Evolutionary conservation across 768 basidiomycete species (phyloP).

Genomic region (Termitomyces bulborhizus): DNA sequence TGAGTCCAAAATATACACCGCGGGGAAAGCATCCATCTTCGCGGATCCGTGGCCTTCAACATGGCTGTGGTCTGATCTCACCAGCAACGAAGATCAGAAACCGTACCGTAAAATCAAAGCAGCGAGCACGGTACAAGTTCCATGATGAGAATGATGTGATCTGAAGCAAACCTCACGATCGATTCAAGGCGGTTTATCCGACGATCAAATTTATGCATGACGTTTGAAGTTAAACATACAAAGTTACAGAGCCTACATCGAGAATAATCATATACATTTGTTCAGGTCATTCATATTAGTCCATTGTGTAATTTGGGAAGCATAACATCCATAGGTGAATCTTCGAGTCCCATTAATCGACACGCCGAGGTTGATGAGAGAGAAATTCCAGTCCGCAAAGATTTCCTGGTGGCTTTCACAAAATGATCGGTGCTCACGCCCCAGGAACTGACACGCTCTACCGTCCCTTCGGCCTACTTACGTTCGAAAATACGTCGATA

Average conservation of each 20-base stretch:
- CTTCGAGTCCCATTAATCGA: background rate
- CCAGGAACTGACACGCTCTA: background rate
- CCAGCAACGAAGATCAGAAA: background rate
- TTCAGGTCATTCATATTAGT: too few relatives aligned
- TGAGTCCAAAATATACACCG: background rate
- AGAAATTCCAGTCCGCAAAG: background rate
- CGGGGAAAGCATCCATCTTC: background rate
- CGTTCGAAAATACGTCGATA: conserved; percentile 7
- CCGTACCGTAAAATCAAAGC: background rate
- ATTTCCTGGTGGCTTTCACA: background rate
- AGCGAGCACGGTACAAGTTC: background rate
- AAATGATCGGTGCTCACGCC: background rate
- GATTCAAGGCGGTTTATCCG: too few relatives aligned
- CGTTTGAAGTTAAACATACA: too few relatives aligned
- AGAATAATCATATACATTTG: too few relatives aligned
- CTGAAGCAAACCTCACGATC: background rate
- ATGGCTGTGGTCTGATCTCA: background rate
- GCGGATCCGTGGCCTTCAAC: too few relatives aligned
- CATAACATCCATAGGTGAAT: too few relatives aligned
- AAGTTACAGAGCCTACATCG: too few relatives aligned
- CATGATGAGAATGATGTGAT: too few relatives aligned
- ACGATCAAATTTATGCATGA: too few relatives aligned
- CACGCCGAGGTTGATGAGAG: background rate
- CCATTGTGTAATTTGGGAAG: background rate
- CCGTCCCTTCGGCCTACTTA: background rate